Base-by-base conservation (phyloP, 1,284 basidiomycete genomes). In the Cryptococcus amylolentus region DNA sequence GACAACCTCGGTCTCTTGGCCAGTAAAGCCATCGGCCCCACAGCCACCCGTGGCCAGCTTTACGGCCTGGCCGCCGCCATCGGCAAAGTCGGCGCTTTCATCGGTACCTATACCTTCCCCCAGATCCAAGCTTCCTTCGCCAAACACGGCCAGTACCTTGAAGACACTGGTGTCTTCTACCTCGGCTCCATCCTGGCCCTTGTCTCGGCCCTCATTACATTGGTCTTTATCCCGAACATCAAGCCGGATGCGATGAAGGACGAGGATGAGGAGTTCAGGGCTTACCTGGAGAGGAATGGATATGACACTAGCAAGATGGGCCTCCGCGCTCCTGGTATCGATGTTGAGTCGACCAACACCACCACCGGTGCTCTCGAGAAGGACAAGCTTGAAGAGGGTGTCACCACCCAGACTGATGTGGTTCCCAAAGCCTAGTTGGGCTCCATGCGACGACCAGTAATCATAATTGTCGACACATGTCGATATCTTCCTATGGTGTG, bases 11-110 rank as follows among this genome's bases (percentile, higher is more conserved):
- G 88, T 61, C 80, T 93, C 38, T 81, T 94, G 58, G 91, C 91
- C 7, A 81, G 85, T 56, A 94, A 94, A 79, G 84, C 81, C 20
- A 62, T 69, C 2, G 86, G 88, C 54, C 89, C 91, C 1, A 92
- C 90, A 0, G 89, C 89, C 20, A 82, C 91, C 48, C 86, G 91
- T 63, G 91, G 90, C 2, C 88, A 92, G 60, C 88, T 87, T 73
- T 95, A 92, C 70, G 89, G 88, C 31, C 68, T 85, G 46, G 90
- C 89, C 4, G 93, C 93, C 45, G 93, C 91, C 4, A 73, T 91
- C 40, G 94, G 93, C n/a, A 97, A 96, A 42, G 66, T 70, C 28
- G 69, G 69, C 46, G 91, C 91, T 4, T 92, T 93, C 73, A 83
- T 86, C 55, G 88, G 90, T 40, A 88, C 86, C 48, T 90, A 75